Base-by-base conservation (phyloP, 352 stramenopile species). In the Thraustochytrium sp. region DNA sequence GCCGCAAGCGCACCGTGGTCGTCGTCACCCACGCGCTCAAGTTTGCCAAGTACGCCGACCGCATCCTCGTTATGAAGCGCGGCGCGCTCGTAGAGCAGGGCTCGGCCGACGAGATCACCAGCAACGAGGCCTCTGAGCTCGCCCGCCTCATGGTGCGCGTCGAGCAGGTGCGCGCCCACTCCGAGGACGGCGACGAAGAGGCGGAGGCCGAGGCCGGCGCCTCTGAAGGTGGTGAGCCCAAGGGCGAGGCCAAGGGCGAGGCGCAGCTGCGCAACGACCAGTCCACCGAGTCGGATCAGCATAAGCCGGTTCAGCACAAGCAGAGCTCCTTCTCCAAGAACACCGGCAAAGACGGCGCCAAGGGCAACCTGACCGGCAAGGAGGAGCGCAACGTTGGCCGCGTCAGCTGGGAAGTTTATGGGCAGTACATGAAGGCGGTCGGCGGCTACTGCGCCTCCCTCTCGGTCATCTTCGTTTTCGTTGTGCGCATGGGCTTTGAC, bases 1-100 rank as follows among this genome's bases (percentile, higher is more conserved):
- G 90, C 94, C 48, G 88, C 95, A 53, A 86, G 86, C 42, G 88
- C 82, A 96, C 92, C 11, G 89, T 96, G 0, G 84, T 98, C 36
- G 90, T 98, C 53, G 89, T 98, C 2, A 93, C 97, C 21, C 96
- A 98, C 87, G 96, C 94, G 40, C 88, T 98, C 54, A 94, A 98
- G 76, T 93, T 97, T 86, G 85, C 97, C 72, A 90, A 91, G 54
- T 90, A 90, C 61, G 73, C 91, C 29, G 89, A 92, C 59, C 44
- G 78, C 3, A 82, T 93, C 37, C 82, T 93, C 3, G 80, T 92
- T 4, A 73, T 88, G 3, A 89, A 91, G 29, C 38, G 86, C 53
- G 85, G 87, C 23, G 78, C 85, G 49, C 75, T 93, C 18, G 82
- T 91, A 8, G 88, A 92, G 77, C 85, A 89, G 53, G 90, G 90